Conservation (phyloP, 306 rosid species). For the Rosa multiflora region DNA sequence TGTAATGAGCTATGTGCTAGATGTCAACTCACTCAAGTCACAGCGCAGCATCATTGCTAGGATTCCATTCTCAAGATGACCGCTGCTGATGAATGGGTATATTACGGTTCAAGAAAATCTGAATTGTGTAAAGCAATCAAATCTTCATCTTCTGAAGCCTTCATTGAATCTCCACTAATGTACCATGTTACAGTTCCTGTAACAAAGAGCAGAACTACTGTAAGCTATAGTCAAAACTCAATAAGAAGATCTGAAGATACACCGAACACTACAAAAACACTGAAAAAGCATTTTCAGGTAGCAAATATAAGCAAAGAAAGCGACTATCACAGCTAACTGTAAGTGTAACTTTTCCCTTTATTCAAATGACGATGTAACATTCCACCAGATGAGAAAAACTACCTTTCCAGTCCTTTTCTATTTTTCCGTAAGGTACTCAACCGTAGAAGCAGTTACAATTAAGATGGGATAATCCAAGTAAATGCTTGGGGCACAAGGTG, state of each 20-base stretch:
- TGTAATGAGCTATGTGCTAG: not conserved
- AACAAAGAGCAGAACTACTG: slow-evolving; percentile 11
- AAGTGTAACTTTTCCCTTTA: not conserved
- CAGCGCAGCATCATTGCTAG: slow-evolving; percentile 19
- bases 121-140: slow-evolving; percentile 53
- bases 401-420: not conserved
- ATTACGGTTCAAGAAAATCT: slow-evolving; percentile 46
- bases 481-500: not conserved
- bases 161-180: slow-evolving; percentile 54
- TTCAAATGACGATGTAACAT: not conserved
- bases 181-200: slow-evolving; percentile 72
- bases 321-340: not conserved
- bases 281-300: not conserved
- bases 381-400: not conserved
- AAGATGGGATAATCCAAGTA: not conserved
- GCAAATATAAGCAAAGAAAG: not conserved
- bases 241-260: not conserved
- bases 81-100: not conserved
- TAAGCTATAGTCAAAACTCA: slow-evolving; percentile 1
- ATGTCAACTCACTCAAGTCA: not conserved
- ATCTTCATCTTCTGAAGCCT: slow-evolving; percentile 70
- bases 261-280: too few species aligned
- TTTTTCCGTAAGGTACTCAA: not conserved
- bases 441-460: not conserved
- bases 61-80: slow-evolving; percentile 10